Evolutionary conservation across 345 rosid genomes (phyloP).

Genomic region (Ceriops decandra): DNA sequence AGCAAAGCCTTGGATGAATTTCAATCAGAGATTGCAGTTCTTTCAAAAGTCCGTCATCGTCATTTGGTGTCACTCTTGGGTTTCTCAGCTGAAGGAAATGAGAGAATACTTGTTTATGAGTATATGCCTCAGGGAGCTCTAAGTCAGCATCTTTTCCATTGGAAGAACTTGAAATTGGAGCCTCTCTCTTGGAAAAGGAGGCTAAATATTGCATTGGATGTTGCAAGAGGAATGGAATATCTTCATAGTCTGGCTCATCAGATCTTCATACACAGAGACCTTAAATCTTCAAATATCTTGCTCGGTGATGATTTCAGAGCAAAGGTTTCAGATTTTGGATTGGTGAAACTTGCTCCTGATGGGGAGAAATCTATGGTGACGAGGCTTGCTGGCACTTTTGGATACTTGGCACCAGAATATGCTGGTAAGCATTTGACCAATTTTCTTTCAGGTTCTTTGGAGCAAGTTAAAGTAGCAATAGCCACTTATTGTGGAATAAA

Average conservation of each 20-base stretch:
- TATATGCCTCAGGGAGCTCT: slow-evolving; percentile 77
- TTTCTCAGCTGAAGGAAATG: slow-evolving; percentile 56
- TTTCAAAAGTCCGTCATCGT: slow-evolving; percentile 68
- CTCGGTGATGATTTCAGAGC: slow-evolving; percentile 70
- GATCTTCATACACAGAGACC: slow-evolving; percentile 76
- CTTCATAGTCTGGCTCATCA: slow-evolving; percentile 68
- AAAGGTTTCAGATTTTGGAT: slow-evolving; percentile 71
- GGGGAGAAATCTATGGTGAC: slow-evolving; percentile 62
- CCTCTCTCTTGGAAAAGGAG: slow-evolving; percentile 71
- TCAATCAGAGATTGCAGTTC: slow-evolving; percentile 71
- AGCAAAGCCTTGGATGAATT: slow-evolving; percentile 63
- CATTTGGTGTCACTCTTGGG: slow-evolving; percentile 71
- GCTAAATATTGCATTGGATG: slow-evolving; percentile 64
- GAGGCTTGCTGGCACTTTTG: slow-evolving; percentile 76
- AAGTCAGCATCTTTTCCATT: slow-evolving; percentile 68
- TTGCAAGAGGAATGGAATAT: slow-evolving; percentile 77
- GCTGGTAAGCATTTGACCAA: slow-evolving; percentile 47
- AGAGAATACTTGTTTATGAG: slow-evolving; percentile 72
- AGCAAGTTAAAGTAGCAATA: neutral
- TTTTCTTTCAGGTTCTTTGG: neutral
- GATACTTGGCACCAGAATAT: slow-evolving; percentile 81
- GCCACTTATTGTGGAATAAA: neutral
- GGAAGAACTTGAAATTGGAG: slow-evolving; percentile 60
- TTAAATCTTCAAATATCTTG: slow-evolving; percentile 68
- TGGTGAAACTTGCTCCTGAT: slow-evolving; percentile 74